Evolutionary conservation across 371 early-diverging fungal genomes (phyloP).

Genomic region (Dinochytrium kinnereticum): DNA sequence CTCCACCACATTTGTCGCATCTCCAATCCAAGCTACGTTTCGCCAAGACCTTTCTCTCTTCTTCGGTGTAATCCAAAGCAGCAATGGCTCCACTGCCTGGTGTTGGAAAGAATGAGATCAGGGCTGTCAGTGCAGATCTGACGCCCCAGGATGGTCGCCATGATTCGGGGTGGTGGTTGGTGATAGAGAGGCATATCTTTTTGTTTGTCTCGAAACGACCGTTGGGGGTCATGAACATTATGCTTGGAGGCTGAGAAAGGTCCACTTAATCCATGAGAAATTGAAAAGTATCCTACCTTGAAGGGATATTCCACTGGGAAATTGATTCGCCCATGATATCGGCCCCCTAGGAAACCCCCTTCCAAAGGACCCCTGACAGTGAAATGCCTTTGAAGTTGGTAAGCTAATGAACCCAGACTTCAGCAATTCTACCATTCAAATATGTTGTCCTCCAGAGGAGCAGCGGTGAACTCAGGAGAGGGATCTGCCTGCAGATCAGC

Average conservation of each 20-base stretch:
- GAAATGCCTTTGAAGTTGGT: constrained; percentile 74
- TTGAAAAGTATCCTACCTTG: too few species aligned
- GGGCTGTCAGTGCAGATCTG: constrained; percentile 84
- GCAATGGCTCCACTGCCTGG: constrained; percentile 84
- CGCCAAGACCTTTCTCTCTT: constrained; percentile 70
- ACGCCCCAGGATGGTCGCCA: constrained; percentile 92
- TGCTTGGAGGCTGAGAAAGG: constrained; percentile 89
- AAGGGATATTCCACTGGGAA: constrained; percentile 90
- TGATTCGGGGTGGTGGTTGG: constrained; percentile 88
- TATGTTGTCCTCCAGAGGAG: constrained; percentile 52
- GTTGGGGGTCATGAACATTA: constrained; percentile 83
- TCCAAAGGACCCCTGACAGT: constrained; percentile 87
- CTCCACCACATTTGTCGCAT: constrained; percentile 43
- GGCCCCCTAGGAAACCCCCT: constrained; percentile 86
- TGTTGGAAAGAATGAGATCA: constrained; percentile 65
- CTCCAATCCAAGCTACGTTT: constrained; percentile 52
- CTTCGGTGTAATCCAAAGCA: constrained; percentile 74
- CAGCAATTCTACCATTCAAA: constrained; percentile 49
- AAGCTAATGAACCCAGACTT: not conserved
- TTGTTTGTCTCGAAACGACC: constrained; percentile 88
- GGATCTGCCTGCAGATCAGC: constrained; percentile 50
- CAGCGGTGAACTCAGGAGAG: constrained; percentile 51
- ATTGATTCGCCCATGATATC: constrained; percentile 58
- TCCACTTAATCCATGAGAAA: too few species aligned
- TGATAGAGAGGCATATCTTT: constrained; percentile 92